phyloP scores from a whole-genome alignment of 2,329 filamentous ascomycete species.

The Arthrobotrys pseudoclavata region DNA sequence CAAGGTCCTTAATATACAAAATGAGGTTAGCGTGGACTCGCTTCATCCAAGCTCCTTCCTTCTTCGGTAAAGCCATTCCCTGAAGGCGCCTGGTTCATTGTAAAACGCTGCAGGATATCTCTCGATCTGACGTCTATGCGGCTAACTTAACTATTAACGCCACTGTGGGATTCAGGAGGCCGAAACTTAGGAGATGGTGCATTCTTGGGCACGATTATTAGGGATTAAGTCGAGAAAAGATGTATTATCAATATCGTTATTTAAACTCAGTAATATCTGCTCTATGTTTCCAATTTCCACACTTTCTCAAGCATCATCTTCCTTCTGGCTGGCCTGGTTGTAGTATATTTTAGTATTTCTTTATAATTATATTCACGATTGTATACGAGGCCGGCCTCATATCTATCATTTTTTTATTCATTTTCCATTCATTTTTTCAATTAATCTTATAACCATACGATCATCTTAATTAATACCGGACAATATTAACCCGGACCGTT shows the following conservation, averaged over 20 bases:
- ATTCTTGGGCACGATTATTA: background rate
- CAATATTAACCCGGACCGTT: too few relatives aligned
- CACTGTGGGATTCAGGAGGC: background rate
- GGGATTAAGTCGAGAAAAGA: background rate
- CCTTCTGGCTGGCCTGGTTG: constrained; percentile 2
- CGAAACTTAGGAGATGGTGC: background rate
- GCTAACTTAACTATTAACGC: background rate
- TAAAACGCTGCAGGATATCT: constrained; percentile 18
- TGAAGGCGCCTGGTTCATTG: constrained; percentile 20
- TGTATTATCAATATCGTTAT: background rate
- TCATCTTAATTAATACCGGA: background rate
- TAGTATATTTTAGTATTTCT: background rate
- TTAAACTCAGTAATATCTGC: background rate
- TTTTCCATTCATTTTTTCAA: background rate
- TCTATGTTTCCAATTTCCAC: background rate
- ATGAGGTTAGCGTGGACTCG: constrained; percentile 3
- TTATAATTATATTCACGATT: background rate
- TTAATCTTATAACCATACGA: background rate
- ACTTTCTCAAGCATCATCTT: background rate
- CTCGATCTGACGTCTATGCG: background rate
- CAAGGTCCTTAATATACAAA: background rate
- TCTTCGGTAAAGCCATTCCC: background rate
- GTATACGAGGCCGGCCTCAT: constrained; percentile 25
- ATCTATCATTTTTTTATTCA: background rate
- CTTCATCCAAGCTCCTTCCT: constrained; percentile 4